Percentiles rank a stretch among this genome's conserved stretches.
phyloP scores from a whole-genome alignment of 176 grass and related monocot species.

The Chloris gayana region DNA sequence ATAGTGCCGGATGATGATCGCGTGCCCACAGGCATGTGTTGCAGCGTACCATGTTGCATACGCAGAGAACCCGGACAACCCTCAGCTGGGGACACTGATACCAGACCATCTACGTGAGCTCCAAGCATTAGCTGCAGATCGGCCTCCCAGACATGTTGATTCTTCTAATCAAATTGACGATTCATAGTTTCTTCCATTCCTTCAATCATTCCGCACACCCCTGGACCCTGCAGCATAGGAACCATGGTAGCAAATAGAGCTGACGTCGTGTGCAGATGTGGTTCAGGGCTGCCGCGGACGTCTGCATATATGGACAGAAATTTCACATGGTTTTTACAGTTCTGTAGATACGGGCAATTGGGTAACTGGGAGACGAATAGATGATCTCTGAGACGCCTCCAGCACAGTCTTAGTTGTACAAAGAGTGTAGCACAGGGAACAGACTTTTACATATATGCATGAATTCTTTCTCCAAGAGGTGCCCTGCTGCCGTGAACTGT shows the following conservation, averaged over 20 bases:
- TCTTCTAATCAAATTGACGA: conserved; percentile 31
- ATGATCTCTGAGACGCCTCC: conserved; percentile 19
- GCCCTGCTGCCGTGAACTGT: not conserved
- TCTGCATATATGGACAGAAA: conserved; percentile 9
- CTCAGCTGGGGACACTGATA: conserved; percentile 66
- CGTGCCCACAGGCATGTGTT: conserved; percentile 92
- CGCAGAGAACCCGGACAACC: conserved; percentile 85
- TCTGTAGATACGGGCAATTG: conserved; percentile 20
- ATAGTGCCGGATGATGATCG: conserved; percentile 77
- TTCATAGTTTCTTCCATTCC: conserved; percentile 44
- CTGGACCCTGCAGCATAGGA: conserved; percentile 24
- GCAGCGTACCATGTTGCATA: conserved; percentile 86
- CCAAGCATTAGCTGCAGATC: conserved; percentile 43
- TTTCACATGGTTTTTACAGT: not conserved
- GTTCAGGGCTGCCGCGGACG: conserved; percentile 1
- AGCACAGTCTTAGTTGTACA: conserved; percentile 13
- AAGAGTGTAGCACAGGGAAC: not conserved
- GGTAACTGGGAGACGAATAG: not conserved
- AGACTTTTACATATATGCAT: not conserved
- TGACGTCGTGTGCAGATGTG: conserved; percentile 28
- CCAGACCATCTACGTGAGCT: conserved; percentile 67
- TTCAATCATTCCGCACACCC: conserved; percentile 4
- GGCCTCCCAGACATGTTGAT: conserved; percentile 16
- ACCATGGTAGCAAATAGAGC: conserved; percentile 3
- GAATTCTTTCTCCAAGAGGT: not conserved